These are phyloP conservation scores for Claviceps purpurea DNA, from an alignment of 2,329 filamentous ascomycete species.

Conservation along the genomic window DNA sequence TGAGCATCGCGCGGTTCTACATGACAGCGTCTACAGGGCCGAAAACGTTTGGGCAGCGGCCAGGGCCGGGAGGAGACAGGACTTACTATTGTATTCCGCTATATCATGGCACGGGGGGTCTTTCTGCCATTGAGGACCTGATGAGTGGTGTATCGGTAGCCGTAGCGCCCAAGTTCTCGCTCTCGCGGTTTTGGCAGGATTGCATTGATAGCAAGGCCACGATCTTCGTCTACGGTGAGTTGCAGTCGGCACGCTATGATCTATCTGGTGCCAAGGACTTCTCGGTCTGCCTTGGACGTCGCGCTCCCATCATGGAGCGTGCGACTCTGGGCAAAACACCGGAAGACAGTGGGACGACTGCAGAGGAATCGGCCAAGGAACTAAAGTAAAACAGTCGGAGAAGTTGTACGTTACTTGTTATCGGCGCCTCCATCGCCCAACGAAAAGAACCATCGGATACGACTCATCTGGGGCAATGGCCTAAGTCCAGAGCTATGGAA, in stretches of 20 bases:
- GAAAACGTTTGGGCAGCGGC: conserved; percentile 1
- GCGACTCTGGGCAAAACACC: too few species aligned
- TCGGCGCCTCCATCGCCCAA: conserved; percentile 3
- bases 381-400: conserved; percentile 1
- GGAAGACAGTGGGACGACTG: too few species aligned
- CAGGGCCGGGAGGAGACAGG: conserved; percentile 2
- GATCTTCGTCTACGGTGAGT: conserved; percentile 4
- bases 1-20: neutral
- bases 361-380: too few species aligned
- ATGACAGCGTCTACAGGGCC: neutral
- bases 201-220: conserved; percentile 6
- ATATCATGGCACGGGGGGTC: conserved; percentile 6
- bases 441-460: conserved; percentile 2
- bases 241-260: too few species aligned
- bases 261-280: too few species aligned
- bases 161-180: conserved; percentile 4
- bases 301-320: too few species aligned
- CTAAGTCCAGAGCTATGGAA: conserved; percentile 6
- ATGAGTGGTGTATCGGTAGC: conserved; percentile 5
- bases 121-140: conserved; percentile 1
- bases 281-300: too few species aligned
- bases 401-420: conserved; percentile 4
- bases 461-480: conserved; percentile 5
- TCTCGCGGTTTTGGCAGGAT: conserved; percentile 6
- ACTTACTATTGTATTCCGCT: conserved; percentile 3